phyloP scores from a whole-genome alignment of 345 rosid genomes.

The Boechera stricta region DNA sequence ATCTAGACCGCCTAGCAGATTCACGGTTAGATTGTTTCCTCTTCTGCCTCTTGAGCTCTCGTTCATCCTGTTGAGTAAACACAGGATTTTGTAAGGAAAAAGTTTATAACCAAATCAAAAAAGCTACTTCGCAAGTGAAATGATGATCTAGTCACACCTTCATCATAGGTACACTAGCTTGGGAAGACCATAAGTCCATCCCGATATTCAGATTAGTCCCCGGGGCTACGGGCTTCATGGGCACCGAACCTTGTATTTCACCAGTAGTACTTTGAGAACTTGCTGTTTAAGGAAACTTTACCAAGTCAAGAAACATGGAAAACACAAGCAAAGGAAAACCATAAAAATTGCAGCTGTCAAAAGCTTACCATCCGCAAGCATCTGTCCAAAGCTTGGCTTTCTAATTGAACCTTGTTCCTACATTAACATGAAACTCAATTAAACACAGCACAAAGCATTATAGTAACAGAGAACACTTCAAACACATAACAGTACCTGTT shows the following conservation, averaged over 20 bases:
- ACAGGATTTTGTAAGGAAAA: constrained; percentile 5
- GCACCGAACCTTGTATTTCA: constrained; percentile 55
- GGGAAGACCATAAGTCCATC: constrained; percentile 88
- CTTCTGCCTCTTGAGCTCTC: constrained; percentile 90
- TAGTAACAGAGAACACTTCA: constrained; percentile 9
- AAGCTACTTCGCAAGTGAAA: constrained; percentile 33
- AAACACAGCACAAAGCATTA: background rate
- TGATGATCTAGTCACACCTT: constrained; percentile 61
- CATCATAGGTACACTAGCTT: constrained; percentile 62
- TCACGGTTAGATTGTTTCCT: constrained; percentile 98
- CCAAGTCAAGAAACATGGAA: constrained; percentile 29
- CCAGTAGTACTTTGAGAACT: constrained; percentile 62
- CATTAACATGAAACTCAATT: constrained; percentile 16
- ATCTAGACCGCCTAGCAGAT: constrained; percentile 95
- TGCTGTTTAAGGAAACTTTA: constrained; percentile 52
- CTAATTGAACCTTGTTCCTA: constrained; percentile 64
- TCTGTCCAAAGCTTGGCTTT: constrained; percentile 75
- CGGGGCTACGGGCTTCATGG: constrained; percentile 72
- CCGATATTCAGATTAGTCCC: constrained; percentile 87
- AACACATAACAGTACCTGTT: constrained; percentile 55
- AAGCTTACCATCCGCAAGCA: constrained; percentile 82
- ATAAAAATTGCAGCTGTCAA: constrained; percentile 5
- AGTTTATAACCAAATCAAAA: background rate
- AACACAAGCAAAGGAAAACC: constrained; percentile 15
- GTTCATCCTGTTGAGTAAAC: constrained; percentile 70